Percentiles rank a stretch among this genome's conserved stretches.
Conservation (phyloP, 192 early-diverging fungal genomes). For the Rhizophagus sp. region DNA sequence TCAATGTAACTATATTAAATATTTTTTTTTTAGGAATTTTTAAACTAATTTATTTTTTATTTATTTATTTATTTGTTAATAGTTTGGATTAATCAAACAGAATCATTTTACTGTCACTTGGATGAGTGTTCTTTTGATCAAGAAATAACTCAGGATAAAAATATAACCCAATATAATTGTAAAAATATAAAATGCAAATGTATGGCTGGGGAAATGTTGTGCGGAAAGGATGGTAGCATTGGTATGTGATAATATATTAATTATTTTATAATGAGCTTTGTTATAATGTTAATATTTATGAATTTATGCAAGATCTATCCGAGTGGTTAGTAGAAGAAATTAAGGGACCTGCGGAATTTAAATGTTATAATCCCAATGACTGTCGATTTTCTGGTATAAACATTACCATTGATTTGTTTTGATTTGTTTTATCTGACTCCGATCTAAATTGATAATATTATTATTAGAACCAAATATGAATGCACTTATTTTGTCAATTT, state of each 20-base stretch:
- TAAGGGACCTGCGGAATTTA: slow-evolving; percentile 75
- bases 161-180: slow-evolving; percentile 68
- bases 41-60: not conserved
- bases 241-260: slow-evolving; percentile 45
- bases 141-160: slow-evolving; percentile 53
- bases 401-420: not conserved
- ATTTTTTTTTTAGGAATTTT: not conserved
- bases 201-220: slow-evolving; percentile 77
- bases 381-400: slow-evolving; percentile 54
- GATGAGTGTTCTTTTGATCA: slow-evolving; percentile 70
- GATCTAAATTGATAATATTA: not conserved
- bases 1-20: slow-evolving; percentile 55
- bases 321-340: slow-evolving; percentile 79
- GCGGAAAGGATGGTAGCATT: slow-evolving; percentile 78
- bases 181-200: slow-evolving; percentile 78
- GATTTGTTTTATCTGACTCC: slow-evolving; percentile 36
- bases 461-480: slow-evolving; percentile 77
- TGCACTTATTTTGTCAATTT: slow-evolving; percentile 73
- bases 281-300: not conserved
- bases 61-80: not conserved
- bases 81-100: slow-evolving; percentile 83
- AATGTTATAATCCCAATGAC: slow-evolving; percentile 51
- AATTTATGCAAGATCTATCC: slow-evolving; percentile 57
- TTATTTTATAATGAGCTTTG: not conserved
- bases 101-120: slow-evolving; percentile 91